Percentiles rank a stretch among this genome's conserved stretches.
Evolutionary conservation across 2,329 filamentous ascomycete genomes (phyloP).

Genomic region (Bipolaris cookei): DNA sequence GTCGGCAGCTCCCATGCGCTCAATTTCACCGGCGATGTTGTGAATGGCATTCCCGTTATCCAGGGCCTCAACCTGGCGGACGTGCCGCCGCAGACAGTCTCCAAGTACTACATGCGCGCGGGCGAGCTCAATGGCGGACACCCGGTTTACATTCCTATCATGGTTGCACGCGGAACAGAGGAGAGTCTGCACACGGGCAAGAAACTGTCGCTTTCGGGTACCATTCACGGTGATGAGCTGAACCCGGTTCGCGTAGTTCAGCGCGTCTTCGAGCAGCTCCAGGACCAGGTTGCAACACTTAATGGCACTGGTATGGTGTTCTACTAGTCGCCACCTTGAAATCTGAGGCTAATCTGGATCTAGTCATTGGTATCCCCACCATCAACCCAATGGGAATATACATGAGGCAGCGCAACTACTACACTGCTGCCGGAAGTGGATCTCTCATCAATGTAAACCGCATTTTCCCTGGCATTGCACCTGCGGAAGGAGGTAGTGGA

Average conservation of each 20-base stretch:
- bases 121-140: conserved; percentile 50
- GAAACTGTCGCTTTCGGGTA: conserved; percentile 47
- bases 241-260: conserved; percentile 49
- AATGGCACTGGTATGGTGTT: conserved; percentile 45
- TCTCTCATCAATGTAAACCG: conserved; percentile 47
- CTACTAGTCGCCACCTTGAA: background rate
- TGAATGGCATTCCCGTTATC: conserved; percentile 43
- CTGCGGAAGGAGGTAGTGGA: conserved; percentile 34
- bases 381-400: conserved; percentile 51
- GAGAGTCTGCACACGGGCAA: conserved; percentile 46
- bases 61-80: conserved; percentile 45
- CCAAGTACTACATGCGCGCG: conserved; percentile 48
- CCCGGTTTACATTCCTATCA: conserved; percentile 47
- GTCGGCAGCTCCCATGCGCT: conserved; percentile 26
- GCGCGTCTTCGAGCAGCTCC: conserved; percentile 42
- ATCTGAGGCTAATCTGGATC: conserved; percentile 14
- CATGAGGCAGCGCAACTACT: conserved; percentile 50
- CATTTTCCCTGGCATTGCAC: conserved; percentile 40
- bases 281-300: conserved; percentile 37
- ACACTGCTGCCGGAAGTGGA: conserved; percentile 37
- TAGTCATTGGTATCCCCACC: conserved; percentile 50
- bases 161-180: conserved; percentile 48
- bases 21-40: conserved; percentile 43
- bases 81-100: conserved; percentile 46
- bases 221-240: conserved; percentile 51